Evolutionary conservation across 228 moss, liverwort and hornwort species (phyloP).

Genomic region (Sphagnum fallax): DNA sequence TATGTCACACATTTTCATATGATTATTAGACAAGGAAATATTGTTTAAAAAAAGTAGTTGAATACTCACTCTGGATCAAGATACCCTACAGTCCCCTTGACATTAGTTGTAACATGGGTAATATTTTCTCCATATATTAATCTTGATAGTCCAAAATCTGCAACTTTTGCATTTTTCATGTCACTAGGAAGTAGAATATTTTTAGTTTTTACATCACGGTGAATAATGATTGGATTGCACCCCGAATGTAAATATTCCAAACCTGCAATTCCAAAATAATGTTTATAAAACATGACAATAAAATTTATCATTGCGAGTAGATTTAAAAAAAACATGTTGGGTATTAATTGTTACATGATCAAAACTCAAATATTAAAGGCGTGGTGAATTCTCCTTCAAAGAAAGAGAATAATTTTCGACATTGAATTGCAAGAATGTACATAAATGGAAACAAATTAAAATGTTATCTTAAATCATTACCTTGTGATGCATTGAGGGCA

Average conservation of each 20-base stretch:
- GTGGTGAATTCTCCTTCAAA: too few species aligned
- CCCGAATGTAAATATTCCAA: constrained; percentile 23
- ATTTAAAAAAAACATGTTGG: neutral
- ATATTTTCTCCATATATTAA: constrained; percentile 1
- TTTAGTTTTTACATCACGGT: constrained; percentile 23
- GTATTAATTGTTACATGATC: too few species aligned
- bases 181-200: constrained; percentile 24
- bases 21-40: too few species aligned
- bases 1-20: too few species aligned
- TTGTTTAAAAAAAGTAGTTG: neutral
- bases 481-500: constrained; percentile 13
- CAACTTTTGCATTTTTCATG: constrained; percentile 18
- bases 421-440: too few species aligned
- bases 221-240: constrained; percentile 24
- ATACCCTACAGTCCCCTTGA: constrained; percentile 30
- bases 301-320: neutral
- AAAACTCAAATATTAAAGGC: too few species aligned
- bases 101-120: constrained; percentile 11
- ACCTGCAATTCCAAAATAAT: constrained; percentile 12
- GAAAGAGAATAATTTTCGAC: too few species aligned
- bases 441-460: too few species aligned
- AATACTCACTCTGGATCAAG: constrained; percentile 29
- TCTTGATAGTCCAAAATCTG: constrained; percentile 31
- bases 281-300: neutral
- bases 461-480: neutral